Evolutionary conservation across 768 basidiomycete genomes (phyloP), one percentile per base, ranked within the genome.

Genomic region (Lactarius quietus): DNA sequence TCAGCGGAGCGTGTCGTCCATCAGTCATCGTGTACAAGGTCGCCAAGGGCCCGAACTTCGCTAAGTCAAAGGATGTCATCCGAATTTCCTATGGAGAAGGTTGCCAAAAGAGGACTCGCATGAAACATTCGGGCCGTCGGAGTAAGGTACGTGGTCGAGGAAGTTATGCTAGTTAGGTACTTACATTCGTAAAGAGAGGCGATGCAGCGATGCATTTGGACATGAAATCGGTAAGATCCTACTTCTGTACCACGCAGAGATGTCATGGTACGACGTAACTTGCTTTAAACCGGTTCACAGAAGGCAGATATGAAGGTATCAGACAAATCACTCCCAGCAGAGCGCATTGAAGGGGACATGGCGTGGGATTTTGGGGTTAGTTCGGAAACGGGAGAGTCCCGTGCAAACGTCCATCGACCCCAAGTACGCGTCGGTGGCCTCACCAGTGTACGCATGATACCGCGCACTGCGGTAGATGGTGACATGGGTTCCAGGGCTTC

Each of bases 281-380:
- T 20, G 4, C 20, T 52, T 14, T 38, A 55, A 20, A 38, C n/a
- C 18, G 59, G 55, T 41, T 8, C n/a, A 36, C 33, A 35, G 51
- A 54, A 18, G 17, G 51, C 31, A 9, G 51, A 54, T 8, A 43
- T 35, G 9, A 29, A 23, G 23, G 10, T 8, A 45, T 23, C 26
- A n/a, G 31, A 38, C 41, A 41, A 35, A 6, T 26, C 35, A 20
- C 39, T 29, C 9, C 56, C 61, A 39, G 61, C 65, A 43, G 61
- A 66, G 39, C 65, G 65, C 33, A 29, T 62, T n/a, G 65, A 66
- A 29, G 65, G 65, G 20, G 65, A 66, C 56, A 62, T 66, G 65
- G 61, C 57, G 36, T 66, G 65, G 65, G 57, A 66, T 33, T 66
- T 66, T 54, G 65, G 65, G 12, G 56, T 41, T 18, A 51, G 61